Base-by-base conservation (phyloP, 1,139 yeast genomes). In the Geotrichum siamense region DNA sequence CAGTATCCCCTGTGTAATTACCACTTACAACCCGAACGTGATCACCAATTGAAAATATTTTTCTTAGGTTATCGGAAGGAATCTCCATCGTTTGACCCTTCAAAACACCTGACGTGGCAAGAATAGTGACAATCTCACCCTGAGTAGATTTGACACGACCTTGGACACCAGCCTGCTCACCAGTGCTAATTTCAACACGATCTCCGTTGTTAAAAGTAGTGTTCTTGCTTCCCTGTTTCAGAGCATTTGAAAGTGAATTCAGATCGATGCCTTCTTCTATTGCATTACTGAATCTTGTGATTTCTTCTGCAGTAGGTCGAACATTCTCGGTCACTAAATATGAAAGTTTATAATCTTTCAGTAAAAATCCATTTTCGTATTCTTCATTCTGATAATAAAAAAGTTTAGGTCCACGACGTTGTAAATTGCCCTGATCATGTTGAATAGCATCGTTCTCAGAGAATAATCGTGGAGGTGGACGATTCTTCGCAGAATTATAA, bases 11-110 rank as follows among this genome's bases (percentile, higher is more conserved):
- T 45, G 79, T 72, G 62, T 86, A 94, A 59, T 82, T 86, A 58
- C 98, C 98, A 59, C 82, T 85, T 38, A 85, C 76, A 25, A 91
- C 94, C 48, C 95, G 79, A 13, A 93, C 96, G 61, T 91, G 97
- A 63, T 91, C 98, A 71, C 98, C 98, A 43, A 87, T 79, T 43
- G 75, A 68, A 64, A 91, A 91, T 41, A 84, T 78, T 62, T 91
- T 91, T 59, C 97, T 77, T 58, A 91, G 71, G 53, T 86, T 83
- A 42, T 75, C 73, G 3, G 82, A 75, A 21, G 97, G 96, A 38
- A 89, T 83, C 55, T 79, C 84, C 47, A 80, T 66, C 46, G 72
- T 67, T 52, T 72, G 66, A 51, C 69, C 63, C 40, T 62, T 65
- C 43, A 73, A 70, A 48, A 74, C 76, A 16, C 76, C 78, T 44